Conservation (phyloP, 192 early-diverging fungal genomes). For the Gorgonomyces haynaldii region DNA sequence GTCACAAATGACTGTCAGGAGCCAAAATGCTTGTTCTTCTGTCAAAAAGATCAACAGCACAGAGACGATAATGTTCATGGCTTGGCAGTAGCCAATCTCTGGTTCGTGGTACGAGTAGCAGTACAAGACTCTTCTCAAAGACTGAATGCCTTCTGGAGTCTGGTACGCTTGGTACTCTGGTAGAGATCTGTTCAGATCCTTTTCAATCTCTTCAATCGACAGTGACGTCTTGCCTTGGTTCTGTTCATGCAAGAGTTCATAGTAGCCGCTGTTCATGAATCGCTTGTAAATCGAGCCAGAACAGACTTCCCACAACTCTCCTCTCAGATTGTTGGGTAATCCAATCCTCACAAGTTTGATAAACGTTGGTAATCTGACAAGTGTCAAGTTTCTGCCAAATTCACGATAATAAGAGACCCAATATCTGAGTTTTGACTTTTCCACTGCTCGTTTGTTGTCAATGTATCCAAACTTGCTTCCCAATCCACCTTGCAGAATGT, state of each 20-base stretch:
- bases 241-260: slow-evolving; percentile 56
- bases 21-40: slow-evolving; percentile 98
- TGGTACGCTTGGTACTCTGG: slow-evolving; percentile 94
- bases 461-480: slow-evolving; percentile 64
- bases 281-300: slow-evolving; percentile 79
- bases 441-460: slow-evolving; percentile 53
- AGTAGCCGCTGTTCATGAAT: slow-evolving; percentile 62
- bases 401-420: slow-evolving; percentile 68
- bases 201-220: slow-evolving; percentile 89
- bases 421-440: slow-evolving; percentile 59
- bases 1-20: slow-evolving; percentile 79
- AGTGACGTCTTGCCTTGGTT: slow-evolving; percentile 62
- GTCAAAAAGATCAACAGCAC: slow-evolving; percentile 86
- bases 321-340: slow-evolving; percentile 73
- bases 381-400: slow-evolving; percentile 81
- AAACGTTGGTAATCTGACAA: slow-evolving; percentile 69
- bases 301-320: slow-evolving; percentile 90
- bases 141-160: slow-evolving; percentile 77
- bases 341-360: slow-evolving; percentile 82
- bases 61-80: slow-evolving; percentile 98
- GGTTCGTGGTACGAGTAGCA: slow-evolving; percentile 47
- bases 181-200: slow-evolving; percentile 78
- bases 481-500: slow-evolving; percentile 44
- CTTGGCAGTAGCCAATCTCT: slow-evolving; percentile 98
- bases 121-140: slow-evolving; percentile 83